These are phyloP conservation scores for Lyophyllum semitale DNA, from an alignment of 768 basidiomycete genomes.

Conservation along the genomic window DNA sequence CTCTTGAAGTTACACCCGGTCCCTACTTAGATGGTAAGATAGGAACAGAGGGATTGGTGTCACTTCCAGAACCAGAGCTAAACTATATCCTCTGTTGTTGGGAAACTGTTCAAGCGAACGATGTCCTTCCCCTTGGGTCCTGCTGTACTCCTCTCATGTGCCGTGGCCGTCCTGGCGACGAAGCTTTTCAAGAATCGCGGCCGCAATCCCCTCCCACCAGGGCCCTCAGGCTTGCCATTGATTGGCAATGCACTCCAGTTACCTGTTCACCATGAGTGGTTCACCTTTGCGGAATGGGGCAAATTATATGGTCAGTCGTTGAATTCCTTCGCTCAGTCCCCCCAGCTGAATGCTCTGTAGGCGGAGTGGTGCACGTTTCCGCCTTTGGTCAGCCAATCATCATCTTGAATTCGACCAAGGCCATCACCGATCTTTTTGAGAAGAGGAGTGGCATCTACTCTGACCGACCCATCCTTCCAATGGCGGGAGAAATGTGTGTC, in stretches of 20 bases:
- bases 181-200: conserved; percentile 3
- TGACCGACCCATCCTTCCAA: conserved; percentile 23
- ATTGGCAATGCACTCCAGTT: conserved; percentile 10
- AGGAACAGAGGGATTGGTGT: not conserved
- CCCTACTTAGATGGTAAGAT: too few species aligned
- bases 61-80: not conserved
- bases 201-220: conserved; percentile 8
- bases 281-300: conserved; percentile 5
- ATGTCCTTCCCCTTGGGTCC: not conserved
- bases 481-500: conserved; percentile 14
- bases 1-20: not conserved
- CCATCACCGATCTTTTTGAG: conserved; percentile 31
- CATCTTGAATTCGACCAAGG: conserved; percentile 28
- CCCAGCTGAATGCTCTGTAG: not conserved
- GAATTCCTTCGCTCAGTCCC: not conserved
- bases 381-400: conserved; percentile 24
- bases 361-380: conserved; percentile 3
- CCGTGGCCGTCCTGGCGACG: not conserved
- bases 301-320: conserved; percentile 1
- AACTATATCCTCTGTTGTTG: not conserved
- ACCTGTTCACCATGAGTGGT: conserved; percentile 1
- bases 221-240: conserved; percentile 1
- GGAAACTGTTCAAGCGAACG: not conserved
- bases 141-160: not conserved
- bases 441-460: conserved; percentile 30